Base-by-base conservation (phyloP, 148 eudicot species). In the Camellia lanceoleosa region DNA sequence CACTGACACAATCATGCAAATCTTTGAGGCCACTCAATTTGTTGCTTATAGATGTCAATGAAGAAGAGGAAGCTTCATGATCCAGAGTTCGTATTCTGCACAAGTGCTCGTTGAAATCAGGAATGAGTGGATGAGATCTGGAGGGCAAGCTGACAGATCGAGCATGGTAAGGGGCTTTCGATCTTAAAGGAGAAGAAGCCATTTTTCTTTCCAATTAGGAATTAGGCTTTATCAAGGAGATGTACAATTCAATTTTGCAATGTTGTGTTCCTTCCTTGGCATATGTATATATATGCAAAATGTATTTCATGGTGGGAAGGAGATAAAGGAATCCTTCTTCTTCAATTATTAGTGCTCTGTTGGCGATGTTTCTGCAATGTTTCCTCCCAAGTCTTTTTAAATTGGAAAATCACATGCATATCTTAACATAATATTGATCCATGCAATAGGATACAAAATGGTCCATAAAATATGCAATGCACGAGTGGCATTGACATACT, bases 121-220 rank as follows among this genome's bases (percentile, higher is more conserved):
- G 38, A 30, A 30, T 30, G 38, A 30, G 38, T 30, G 38, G 38
- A 30, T 30, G 38, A 30, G 38, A 30, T 30, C 38, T 30, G 38
- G 38, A 30, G 1, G 38, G 38, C 38, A 84, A 82, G 81, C 83
- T 84, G n/a, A 59, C 14, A 44, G 89, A 87, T 23, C 87, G 82
- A 80, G 81, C 54, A 67, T 82, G 83, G 55, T 43, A 23, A 43
- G 3, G 8, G 49, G 23, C 5, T 60, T 76, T 63, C 61, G 46
- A 49, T 78, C 68, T 82, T 55, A 62, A 44, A 64, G 80, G 51
- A 71, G 73, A 56, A 12, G 75, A 23, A 55, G 70, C 79, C 85
- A 79, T 78, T 54, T 73, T 73, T 55, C 30, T 30, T 30, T 30
- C 38, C 1, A 30, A 30, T 30, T 30, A 30, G 38, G 38, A 30